These are phyloP conservation scores for Penicillium desertorum DNA, from an alignment of 495 filamentous ascomycete species.

Conservation along the genomic window DNA sequence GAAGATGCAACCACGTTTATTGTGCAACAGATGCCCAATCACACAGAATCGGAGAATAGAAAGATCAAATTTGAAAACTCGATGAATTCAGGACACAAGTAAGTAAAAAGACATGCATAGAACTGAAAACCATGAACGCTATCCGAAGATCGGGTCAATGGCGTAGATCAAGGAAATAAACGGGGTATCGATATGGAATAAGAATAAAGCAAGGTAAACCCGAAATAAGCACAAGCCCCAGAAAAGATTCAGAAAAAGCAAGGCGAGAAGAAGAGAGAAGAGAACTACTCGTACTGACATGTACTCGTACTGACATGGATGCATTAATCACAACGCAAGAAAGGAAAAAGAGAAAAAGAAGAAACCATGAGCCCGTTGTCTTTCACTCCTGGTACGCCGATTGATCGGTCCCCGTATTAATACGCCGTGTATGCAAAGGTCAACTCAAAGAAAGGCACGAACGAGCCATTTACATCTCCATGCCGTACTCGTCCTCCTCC, in stretches of 20 bases:
- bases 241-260: slow-evolving; percentile 25
- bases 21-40: neutral
- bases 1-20: slow-evolving; percentile 8
- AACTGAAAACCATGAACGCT: neutral
- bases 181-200: slow-evolving; percentile 41
- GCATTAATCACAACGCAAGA: slow-evolving; percentile 14
- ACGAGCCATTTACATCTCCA: slow-evolving; percentile 62
- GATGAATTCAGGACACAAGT: neutral
- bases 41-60: neutral
- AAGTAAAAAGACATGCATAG: slow-evolving; percentile 6
- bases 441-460: slow-evolving; percentile 24
- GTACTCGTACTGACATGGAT: neutral
- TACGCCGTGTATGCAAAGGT: slow-evolving; percentile 48
- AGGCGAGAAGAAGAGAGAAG: neutral
- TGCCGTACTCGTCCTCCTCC: slow-evolving; percentile 85
- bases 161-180: slow-evolving; percentile 16
- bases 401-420: slow-evolving; percentile 27
- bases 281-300: slow-evolving; percentile 1
- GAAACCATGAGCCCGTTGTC: slow-evolving; percentile 24
- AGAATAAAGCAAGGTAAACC: slow-evolving; percentile 17
- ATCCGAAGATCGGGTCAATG: neutral
- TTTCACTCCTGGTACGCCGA: slow-evolving; percentile 39
- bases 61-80: slow-evolving; percentile 1
- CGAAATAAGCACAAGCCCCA: slow-evolving; percentile 25
- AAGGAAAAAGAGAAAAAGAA: slow-evolving; percentile 30